A percentile compares a stretch with the other conserved stretches of the same genome.
Conservation (phyloP, 2,329 filamentous ascomycete genomes). For the Graphilbum fragrans region DNA sequence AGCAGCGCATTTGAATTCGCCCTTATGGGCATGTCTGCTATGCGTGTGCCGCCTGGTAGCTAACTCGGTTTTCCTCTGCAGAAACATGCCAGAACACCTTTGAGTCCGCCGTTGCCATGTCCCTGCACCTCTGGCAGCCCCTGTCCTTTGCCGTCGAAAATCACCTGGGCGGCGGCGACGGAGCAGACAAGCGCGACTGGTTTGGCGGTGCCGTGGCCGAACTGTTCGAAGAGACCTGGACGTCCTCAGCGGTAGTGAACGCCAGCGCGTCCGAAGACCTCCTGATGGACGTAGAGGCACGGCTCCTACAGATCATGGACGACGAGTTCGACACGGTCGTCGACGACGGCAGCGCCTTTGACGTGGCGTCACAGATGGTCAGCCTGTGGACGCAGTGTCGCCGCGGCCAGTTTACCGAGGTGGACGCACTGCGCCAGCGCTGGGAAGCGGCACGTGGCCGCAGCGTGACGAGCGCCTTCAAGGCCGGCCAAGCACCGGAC, state of each 20-base stretch:
- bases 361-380: conserved; percentile 63
- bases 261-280: conserved; percentile 31
- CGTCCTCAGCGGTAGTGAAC: conserved; percentile 2
- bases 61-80: conserved; percentile 12
- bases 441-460: conserved; percentile 51
- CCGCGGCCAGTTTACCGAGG: conserved; percentile 52
- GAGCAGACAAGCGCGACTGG: conserved; percentile 87
- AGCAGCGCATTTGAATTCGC: no score
- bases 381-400: conserved; percentile 51
- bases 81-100: conserved; percentile 53
- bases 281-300: conserved; percentile 70
- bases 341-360: conserved; percentile 74
- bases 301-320: conserved; percentile 80
- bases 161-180: conserved; percentile 77
- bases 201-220: conserved; percentile 81
- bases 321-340: conserved; percentile 93
- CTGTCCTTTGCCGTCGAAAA: conserved; percentile 79
- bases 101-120: conserved; percentile 77
- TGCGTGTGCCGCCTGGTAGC: neutral
- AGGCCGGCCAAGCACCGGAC: conserved; percentile 41
- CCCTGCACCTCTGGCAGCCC: conserved; percentile 78
- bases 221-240: conserved; percentile 41
- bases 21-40: no score
- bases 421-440: conserved; percentile 49
- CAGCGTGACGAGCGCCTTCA: conserved; percentile 40